Conservation (phyloP, 495 filamentous ascomycete species). For the Clavariopsis aquatica region DNA sequence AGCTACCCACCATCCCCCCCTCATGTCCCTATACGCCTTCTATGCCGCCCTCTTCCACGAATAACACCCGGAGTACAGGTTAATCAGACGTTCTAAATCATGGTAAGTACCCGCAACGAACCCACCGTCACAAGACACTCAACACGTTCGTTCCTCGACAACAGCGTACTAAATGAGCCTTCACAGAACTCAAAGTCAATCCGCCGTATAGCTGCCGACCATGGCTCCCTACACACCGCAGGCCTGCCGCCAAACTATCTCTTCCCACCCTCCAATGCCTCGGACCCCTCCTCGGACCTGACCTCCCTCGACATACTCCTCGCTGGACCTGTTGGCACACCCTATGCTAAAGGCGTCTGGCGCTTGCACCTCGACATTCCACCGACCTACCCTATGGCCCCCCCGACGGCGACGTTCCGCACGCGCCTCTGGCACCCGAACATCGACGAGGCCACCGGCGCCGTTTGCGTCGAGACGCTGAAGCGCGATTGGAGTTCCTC, state of each 20-base stretch:
- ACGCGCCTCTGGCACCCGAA: slow-evolving; percentile 75
- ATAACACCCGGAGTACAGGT: neutral
- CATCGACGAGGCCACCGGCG: slow-evolving; percentile 65
- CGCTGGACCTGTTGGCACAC: slow-evolving; percentile 64
- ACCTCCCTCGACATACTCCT: slow-evolving; percentile 62
- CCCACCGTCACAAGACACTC: too few species aligned
- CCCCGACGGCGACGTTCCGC: slow-evolving; percentile 67
- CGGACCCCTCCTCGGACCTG: slow-evolving; percentile 55
- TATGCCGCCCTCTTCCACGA: neutral
- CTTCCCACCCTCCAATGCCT: slow-evolving; percentile 49
- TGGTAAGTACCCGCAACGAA: slow-evolving; percentile 26
- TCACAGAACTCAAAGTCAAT: slow-evolving; percentile 53
- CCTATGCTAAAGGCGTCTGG: slow-evolving; percentile 63
- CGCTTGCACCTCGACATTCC: slow-evolving; percentile 65
- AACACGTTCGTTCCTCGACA: neutral
- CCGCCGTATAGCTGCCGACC: slow-evolving; percentile 67
- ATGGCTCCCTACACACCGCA: slow-evolving; percentile 58
- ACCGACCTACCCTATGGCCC: slow-evolving; percentile 62
- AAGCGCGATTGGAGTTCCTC: slow-evolving; percentile 68
- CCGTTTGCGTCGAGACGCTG: slow-evolving; percentile 71
- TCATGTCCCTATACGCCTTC: neutral
- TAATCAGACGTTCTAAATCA: neutral
- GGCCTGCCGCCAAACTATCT: slow-evolving; percentile 69
- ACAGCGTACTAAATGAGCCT: neutral
- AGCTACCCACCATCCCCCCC: neutral